Evolutionary conservation across 495 filamentous ascomycete genomes (phyloP).

Genomic region (Aspergillus avenaceus): DNA sequence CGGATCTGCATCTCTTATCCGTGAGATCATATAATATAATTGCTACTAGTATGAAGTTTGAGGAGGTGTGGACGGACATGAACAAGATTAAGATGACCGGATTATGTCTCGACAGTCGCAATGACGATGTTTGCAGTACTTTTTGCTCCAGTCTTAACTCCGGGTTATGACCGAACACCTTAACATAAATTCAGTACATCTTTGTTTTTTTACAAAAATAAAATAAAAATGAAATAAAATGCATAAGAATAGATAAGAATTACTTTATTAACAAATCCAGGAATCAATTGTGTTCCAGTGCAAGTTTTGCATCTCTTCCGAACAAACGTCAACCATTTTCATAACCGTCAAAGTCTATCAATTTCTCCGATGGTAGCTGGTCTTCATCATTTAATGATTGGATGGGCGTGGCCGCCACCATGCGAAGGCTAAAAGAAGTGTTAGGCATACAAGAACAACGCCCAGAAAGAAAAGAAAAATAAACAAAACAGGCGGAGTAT

Average conservation of each 20-base stretch:
- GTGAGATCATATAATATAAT: background rate
- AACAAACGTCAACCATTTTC: background rate
- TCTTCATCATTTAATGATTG: background rate
- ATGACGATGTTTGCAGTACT: slow-evolving; percentile 6
- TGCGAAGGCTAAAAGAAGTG: slow-evolving; percentile 12
- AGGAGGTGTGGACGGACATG: background rate
- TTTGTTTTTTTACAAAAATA: too few relatives aligned
- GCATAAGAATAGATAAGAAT: too few relatives aligned
- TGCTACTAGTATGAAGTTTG: background rate
- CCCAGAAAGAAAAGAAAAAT: slow-evolving; percentile 13
- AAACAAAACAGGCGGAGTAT: slow-evolving; percentile 26
- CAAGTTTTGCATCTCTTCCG: too few relatives aligned
- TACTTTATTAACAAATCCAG: background rate
- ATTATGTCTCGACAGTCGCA: background rate
- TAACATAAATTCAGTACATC: too few relatives aligned
- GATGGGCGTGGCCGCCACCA: background rate
- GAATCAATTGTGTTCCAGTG: background rate
- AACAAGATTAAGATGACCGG: background rate
- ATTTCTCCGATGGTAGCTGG: background rate
- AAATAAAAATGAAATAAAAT: too few relatives aligned
- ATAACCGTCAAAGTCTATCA: background rate
- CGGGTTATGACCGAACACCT: slow-evolving; percentile 3
- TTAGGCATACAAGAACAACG: slow-evolving; percentile 28
- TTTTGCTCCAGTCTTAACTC: background rate
- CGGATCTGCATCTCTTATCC: background rate